These are phyloP conservation scores for Metschnikowia noctiluminum DNA, from an alignment of 805 yeast species.

Conservation along the genomic window DNA sequence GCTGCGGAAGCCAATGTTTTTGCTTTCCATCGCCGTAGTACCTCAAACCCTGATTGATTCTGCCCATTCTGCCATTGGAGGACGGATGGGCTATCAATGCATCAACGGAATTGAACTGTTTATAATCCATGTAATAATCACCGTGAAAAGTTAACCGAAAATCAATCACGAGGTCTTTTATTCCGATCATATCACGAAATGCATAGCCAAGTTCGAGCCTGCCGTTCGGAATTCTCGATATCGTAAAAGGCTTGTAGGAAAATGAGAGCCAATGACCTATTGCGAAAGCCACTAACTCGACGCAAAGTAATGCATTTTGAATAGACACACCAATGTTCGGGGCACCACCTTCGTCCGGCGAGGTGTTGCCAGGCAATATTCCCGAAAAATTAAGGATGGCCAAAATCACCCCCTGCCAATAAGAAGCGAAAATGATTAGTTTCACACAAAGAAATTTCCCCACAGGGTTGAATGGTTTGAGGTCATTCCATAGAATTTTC, in stretches of 20 bases:
- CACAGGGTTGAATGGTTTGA: conserved; percentile 80
- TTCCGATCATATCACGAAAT: conserved; percentile 69
- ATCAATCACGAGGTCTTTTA: conserved; percentile 77
- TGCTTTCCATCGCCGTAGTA: conserved; percentile 74
- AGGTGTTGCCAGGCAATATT: conserved; percentile 32
- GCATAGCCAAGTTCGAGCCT: conserved; percentile 63
- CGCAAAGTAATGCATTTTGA: conserved; percentile 75
- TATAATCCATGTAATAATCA: conserved; percentile 67
- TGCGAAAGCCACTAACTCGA: conserved; percentile 84
- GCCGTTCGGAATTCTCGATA: conserved; percentile 60
- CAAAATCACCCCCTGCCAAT: conserved; percentile 84
- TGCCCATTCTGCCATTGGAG: conserved; percentile 58
- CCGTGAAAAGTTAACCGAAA: conserved; percentile 69
- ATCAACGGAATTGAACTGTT: conserved; percentile 79
- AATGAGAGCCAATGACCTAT: conserved; percentile 87
- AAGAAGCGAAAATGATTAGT: conserved; percentile 92
- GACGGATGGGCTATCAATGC: conserved; percentile 65
- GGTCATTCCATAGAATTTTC: conserved; percentile 80
- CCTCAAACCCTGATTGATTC: conserved; percentile 80
- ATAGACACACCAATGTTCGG: conserved; percentile 53
- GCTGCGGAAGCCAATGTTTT: conserved; percentile 69
- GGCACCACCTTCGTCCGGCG: conserved; percentile 24
- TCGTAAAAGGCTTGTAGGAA: conserved; percentile 68
- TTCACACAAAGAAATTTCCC: conserved; percentile 92
- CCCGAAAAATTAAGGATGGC: conserved; percentile 51